Conservation (phyloP, 116 monocot genomes). For the Trichopus zeylanicus region DNA sequence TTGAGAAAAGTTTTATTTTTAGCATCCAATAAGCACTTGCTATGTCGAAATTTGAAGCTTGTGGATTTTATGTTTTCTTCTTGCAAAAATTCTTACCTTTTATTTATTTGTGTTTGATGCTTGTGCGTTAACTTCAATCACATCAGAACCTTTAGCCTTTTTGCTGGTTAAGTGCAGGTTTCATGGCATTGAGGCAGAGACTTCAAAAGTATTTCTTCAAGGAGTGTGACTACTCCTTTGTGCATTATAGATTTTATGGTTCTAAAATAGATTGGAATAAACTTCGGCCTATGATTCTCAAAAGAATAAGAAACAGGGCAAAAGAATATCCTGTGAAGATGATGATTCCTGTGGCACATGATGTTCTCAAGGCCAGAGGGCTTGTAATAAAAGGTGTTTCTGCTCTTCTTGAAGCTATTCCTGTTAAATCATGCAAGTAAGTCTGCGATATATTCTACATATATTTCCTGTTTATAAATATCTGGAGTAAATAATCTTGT, state of each 20-base stretch:
- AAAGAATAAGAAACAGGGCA: constrained; percentile 70
- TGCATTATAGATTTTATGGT: constrained; percentile 36
- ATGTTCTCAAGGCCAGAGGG: constrained; percentile 58
- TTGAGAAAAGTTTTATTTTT: too few relatives aligned
- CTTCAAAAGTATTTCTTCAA: constrained; percentile 2
- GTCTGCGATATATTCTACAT: constrained; percentile 4
- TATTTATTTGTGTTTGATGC: too few relatives aligned
- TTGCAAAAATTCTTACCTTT: too few relatives aligned
- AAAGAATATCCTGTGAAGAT: constrained; percentile 58
- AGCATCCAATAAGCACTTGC: too few relatives aligned
- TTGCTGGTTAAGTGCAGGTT: constrained; percentile 1
- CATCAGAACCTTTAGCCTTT: too few relatives aligned
- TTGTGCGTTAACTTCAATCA: too few relatives aligned
- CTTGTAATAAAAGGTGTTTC: constrained; percentile 49
- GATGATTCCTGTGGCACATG: constrained; percentile 78
- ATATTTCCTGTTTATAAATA: too few relatives aligned
- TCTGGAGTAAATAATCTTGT: too few relatives aligned
- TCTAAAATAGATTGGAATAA: constrained; percentile 69
- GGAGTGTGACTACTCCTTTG: constrained; percentile 6
- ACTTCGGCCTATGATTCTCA: constrained; percentile 83
- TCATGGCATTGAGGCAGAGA: constrained; percentile 19
- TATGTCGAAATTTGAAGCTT: too few relatives aligned
- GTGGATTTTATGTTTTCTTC: too few relatives aligned
- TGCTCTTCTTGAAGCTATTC: constrained; percentile 47
- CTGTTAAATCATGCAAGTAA: constrained; percentile 85